Evolutionary conservation across 805 yeast genomes (phyloP).

Genomic region (Pichia phayaonensis): DNA sequence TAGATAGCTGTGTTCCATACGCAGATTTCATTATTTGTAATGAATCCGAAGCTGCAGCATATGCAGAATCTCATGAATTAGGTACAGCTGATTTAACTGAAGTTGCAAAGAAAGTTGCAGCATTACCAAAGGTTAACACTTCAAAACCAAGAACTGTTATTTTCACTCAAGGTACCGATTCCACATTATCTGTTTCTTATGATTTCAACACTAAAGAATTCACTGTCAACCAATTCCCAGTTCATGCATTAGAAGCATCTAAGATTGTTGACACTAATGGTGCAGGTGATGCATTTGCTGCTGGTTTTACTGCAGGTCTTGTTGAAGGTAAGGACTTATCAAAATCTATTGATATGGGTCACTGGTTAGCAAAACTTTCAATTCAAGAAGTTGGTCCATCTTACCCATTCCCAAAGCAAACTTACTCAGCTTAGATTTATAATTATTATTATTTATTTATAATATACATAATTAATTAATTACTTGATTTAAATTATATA

Average conservation of each 20-base stretch:
- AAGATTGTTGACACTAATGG: slow-evolving; percentile 91
- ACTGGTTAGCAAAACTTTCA: slow-evolving; percentile 91
- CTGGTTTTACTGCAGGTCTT: slow-evolving; percentile 87
- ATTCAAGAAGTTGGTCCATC: slow-evolving; percentile 94
- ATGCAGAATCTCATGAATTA: slow-evolving; percentile 77
- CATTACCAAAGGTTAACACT: slow-evolving; percentile 65
- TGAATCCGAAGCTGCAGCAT: slow-evolving; percentile 95
- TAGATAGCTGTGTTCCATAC: slow-evolving; percentile 74
- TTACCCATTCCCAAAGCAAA: slow-evolving; percentile 72
- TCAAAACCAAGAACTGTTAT: slow-evolving; percentile 74
- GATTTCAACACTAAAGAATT: slow-evolving; percentile 40
- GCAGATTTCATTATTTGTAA: slow-evolving; percentile 90
- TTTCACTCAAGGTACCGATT: slow-evolving; percentile 92
- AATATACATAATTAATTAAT: background rate
- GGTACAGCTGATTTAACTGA: slow-evolving; percentile 53
- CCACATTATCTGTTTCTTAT: slow-evolving; percentile 72
- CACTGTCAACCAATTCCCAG: slow-evolving; percentile 49
- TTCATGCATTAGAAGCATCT: slow-evolving; percentile 58
- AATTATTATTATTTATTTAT: background rate
- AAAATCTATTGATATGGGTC: slow-evolving; percentile 72
- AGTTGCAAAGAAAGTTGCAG: slow-evolving; percentile 78
- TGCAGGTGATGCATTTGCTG: slow-evolving; percentile 98
- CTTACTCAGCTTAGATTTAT: slow-evolving; percentile 53
- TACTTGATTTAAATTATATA: background rate
- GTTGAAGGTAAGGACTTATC: slow-evolving; percentile 61